Evolutionary conservation across 305 asterid species (phyloP), one percentile per base, ranked within the genome.

Genomic region (Fraxinus ornus): DNA sequence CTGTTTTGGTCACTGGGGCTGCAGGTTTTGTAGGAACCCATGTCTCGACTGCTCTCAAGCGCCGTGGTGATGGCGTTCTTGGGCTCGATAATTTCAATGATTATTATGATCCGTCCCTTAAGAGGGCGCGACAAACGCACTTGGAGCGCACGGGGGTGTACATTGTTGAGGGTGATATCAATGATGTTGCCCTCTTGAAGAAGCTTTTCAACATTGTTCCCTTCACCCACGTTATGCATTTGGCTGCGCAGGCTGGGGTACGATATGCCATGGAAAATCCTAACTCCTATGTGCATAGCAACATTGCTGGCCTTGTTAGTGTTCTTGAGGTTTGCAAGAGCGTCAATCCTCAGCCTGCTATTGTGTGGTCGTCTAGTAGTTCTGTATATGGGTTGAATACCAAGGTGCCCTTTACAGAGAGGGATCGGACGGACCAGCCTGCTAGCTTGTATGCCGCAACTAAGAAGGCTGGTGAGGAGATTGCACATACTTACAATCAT

Each of bases 11-110:
- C 76, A 26, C 39, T 5, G 76, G 75, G 5, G 75, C 75, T 32
- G 75, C 75, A 3, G 76, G 76, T 71, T 71, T 71, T 33, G 76
- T 71, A 5, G 76, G 76, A 71, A 71, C 76, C 76, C 76, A 71
- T 33, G 76, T 71, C 37, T 71, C 39, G 26, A 21, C 68, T n/a
- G 68, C 68, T 26, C 26, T 57, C 28, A 57, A 57, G 68, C 68
- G 68, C 68, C 28, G 68, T n/a, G 68, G 68, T n/a, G 68, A 57
- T 57, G 68, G 68, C 28, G 68, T 57, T 19, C 68, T 55, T 17
- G 28, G 68, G 28, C 68, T 57, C 3, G 68, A 57, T 57, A 57
- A 57, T 57, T 57, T 57, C 68, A 57, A 57, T 57, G 68, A 57
- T n/a, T 57, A 57, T 57, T 57, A 57, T 2, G 68, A 57, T 57